Conservation (phyloP, 352 stramenopile genomes). For the Globisporangium mamillatum region DNA sequence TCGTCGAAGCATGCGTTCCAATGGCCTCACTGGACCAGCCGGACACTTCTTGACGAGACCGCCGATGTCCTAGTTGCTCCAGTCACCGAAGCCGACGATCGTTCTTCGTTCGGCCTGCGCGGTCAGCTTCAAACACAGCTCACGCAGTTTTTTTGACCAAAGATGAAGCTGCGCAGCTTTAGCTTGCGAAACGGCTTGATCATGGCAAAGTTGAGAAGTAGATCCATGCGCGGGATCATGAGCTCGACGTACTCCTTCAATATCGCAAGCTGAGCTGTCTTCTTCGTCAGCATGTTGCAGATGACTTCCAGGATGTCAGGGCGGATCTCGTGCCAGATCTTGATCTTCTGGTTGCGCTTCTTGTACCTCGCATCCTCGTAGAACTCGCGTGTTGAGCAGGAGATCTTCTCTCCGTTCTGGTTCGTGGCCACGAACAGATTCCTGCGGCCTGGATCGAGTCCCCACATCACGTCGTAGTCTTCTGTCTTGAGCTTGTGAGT, state of each 20-base stretch:
- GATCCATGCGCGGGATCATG: conserved; percentile 14
- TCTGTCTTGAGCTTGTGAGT: neutral
- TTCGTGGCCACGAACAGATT: conserved; percentile 22
- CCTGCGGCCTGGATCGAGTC: conserved; percentile 14
- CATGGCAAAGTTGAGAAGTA: conserved; percentile 11
- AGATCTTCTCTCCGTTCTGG: too few species aligned
- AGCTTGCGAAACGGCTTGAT: conserved; percentile 22
- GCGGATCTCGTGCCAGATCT: too few species aligned
- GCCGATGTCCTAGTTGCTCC: conserved; percentile 12
- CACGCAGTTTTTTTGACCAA: conserved; percentile 17
- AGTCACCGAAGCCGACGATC: conserved; percentile 21
- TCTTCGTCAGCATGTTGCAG: too few species aligned
- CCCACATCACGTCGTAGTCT: conserved; percentile 15
- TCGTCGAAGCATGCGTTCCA: conserved; percentile 3
- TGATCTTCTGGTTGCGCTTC: too few species aligned
- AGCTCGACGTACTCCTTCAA: conserved; percentile 7
- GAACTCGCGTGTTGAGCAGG: too few species aligned
- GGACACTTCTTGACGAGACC: conserved; percentile 20
- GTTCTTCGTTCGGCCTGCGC: neutral
- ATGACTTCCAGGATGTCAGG: too few species aligned
- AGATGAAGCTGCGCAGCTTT: conserved; percentile 10
- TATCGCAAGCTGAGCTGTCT: too few species aligned
- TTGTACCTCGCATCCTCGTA: too few species aligned
- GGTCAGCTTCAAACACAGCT: conserved; percentile 15
- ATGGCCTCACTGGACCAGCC: conserved; percentile 5